Percentiles rank a stretch among this genome's conserved stretches.
Evolutionary conservation across 2,329 filamentous ascomycete genomes (phyloP).

Genomic region (Cladophialophora bantiana): DNA sequence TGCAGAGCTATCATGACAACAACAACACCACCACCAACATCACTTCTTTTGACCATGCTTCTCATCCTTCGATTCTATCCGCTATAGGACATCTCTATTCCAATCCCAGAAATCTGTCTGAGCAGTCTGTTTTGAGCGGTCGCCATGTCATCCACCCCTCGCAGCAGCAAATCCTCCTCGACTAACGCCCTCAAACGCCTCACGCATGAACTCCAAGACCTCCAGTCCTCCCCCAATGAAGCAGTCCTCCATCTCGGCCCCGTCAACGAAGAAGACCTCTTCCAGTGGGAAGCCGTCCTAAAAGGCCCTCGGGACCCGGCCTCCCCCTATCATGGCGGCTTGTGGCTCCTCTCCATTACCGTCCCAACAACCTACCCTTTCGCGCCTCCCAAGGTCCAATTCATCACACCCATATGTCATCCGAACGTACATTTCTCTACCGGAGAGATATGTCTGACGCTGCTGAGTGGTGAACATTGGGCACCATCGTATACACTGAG

Average conservation of each 20-base stretch:
- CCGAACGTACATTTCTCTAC: constrained; percentile 77
- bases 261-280: constrained; percentile 62
- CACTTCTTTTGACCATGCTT: neutral
- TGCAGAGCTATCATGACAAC: constrained; percentile 12
- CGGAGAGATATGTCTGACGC: constrained; percentile 92
- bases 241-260: constrained; percentile 64
- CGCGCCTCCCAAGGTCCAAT: constrained; percentile 76
- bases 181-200: constrained; percentile 62
- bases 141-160: constrained; percentile 20
- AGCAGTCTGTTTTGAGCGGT: neutral
- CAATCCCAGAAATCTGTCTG: neutral
- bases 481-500: constrained; percentile 81
- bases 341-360: constrained; percentile 80
- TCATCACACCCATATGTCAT: constrained; percentile 85
- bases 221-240: constrained; percentile 63
- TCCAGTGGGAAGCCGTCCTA: constrained; percentile 67
- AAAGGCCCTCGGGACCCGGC: constrained; percentile 56
- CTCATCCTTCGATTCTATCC: neutral
- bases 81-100: neutral
- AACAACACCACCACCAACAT: neutral
- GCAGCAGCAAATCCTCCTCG: constrained; percentile 27
- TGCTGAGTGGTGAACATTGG: constrained; percentile 77
- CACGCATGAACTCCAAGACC: constrained; percentile 66
- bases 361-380: constrained; percentile 82
- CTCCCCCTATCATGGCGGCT: constrained; percentile 62